Conservation (phyloP, 75 land plant species). For the Cunninghamia lanceolata region DNA sequence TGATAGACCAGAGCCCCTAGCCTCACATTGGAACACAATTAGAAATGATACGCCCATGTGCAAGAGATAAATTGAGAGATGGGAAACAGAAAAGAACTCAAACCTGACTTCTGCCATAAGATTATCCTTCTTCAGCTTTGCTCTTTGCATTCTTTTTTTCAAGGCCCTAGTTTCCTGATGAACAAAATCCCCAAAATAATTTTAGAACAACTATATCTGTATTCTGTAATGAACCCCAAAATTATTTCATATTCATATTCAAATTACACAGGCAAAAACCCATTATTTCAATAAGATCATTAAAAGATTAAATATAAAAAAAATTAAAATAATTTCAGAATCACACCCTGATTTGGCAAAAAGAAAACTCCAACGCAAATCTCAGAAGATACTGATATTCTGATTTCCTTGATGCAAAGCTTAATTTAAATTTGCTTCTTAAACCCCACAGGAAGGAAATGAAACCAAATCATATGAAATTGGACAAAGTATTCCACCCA, state of each 20-base stretch:
- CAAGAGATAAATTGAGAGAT: background rate
- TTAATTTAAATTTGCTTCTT: background rate
- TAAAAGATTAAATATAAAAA: background rate
- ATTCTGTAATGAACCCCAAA: background rate
- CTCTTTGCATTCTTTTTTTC: slow-evolving; percentile 7
- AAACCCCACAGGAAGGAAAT: background rate
- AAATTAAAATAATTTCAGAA: background rate
- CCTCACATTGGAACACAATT: background rate
- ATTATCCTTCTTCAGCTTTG: slow-evolving; percentile 5
- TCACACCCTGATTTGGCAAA: background rate
- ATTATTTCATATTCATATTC: background rate
- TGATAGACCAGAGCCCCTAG: background rate
- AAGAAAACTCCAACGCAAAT: background rate
- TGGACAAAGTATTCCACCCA: background rate
- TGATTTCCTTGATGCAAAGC: background rate
- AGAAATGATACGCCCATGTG: background rate
- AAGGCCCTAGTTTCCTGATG: slow-evolving; percentile 6
- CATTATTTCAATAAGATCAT: background rate
- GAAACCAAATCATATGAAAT: background rate
- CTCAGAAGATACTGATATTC: background rate
- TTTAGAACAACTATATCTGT: background rate
- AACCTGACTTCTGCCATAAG: slow-evolving; percentile 15
- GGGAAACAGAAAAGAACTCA: background rate
- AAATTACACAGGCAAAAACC: background rate
- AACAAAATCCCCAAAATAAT: background rate